These are phyloP conservation scores for Phytophthora pisi DNA, from an alignment of 352 stramenopile species.

Conservation along the genomic window DNA sequence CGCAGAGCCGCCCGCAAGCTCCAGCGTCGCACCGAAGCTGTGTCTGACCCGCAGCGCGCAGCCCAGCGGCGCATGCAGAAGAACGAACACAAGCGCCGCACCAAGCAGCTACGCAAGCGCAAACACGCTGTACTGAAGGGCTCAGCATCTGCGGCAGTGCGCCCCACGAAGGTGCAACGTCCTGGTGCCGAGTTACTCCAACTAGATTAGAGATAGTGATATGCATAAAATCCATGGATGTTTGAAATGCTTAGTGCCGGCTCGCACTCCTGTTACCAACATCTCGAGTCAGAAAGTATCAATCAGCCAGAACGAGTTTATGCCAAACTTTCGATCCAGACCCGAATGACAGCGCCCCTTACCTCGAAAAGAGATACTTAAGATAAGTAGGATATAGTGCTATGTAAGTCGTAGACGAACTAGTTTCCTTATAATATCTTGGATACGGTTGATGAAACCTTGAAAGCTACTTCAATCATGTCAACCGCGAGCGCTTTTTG, in stretches of 20 bases:
- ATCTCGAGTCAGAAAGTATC: too few relatives aligned
- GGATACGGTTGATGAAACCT: too few relatives aligned
- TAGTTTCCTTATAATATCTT: too few relatives aligned
- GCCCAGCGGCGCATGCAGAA: constrained; percentile 86
- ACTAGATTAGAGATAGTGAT: constrained; percentile 37
- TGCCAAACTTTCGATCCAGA: too few relatives aligned
- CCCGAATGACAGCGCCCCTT: too few relatives aligned
- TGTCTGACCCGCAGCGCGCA: constrained; percentile 75
- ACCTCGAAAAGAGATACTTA: too few relatives aligned
- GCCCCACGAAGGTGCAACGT: constrained; percentile 61
- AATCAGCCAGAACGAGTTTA: too few relatives aligned
- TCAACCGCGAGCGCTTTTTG: too few relatives aligned
- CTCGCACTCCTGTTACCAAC: constrained; percentile 3
- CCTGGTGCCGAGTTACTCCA: constrained; percentile 57
- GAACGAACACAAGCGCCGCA: constrained; percentile 81
- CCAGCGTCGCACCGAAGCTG: constrained; percentile 78
- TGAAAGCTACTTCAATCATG: too few relatives aligned
- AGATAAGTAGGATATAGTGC: too few relatives aligned
- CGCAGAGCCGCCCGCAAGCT: constrained; percentile 77
- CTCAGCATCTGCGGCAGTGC: constrained; percentile 62
- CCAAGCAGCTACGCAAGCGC: constrained; percentile 89
- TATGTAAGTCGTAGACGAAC: too few relatives aligned
- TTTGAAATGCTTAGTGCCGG: constrained; percentile 23
- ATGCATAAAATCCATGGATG: constrained; percentile 32
- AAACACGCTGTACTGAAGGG: constrained; percentile 89